Base-by-base conservation (phyloP, 1,284 basidiomycete species). In the Sanghuangporus baumii region DNA sequence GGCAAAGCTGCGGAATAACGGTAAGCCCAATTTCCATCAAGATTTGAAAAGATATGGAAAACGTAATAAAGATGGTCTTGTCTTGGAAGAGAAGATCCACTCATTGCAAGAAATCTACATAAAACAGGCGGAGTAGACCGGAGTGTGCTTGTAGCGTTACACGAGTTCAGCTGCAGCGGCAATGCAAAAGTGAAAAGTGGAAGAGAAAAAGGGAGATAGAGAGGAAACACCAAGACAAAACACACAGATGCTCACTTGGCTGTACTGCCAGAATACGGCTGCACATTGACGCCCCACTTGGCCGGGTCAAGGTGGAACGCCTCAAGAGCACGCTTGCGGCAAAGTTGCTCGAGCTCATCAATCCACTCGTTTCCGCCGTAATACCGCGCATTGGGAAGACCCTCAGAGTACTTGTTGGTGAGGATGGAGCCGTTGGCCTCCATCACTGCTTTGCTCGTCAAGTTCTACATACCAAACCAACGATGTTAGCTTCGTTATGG, bases 341-440 rank as follows among this genome's bases (percentile, higher is more conserved):
- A 96, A 65, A 99, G 88, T 67, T 86, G 78, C 80, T 99, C 97
- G 71, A 99, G 91, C 75, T 96, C 91, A 74, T 99, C 97, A 71
- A 98, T 93, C 82, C 92, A 93, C 76, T 96, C 94, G 78, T 96
- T 96, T 68, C 96, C 96, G 72, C 96, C 96, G 74, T 98, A 98
- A 83, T 99, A 99, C 66, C 97, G 89, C 60, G 95, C 95, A 66
- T 87, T 88, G 55, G 97, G 94, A 59, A 96, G 90, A 82, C 93
- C 94, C 77, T 96, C 93, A 34, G 94, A 96, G 81, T 97, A 97
- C 81, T 98, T 98, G 88, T 98, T 98, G 74, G 96, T 98, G 73
- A 99, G 79, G 76, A 99, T 97, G 64, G 96, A 98, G 63, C 97
- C 97, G 78, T 98, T 98, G 68, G 96, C 97, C 79, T 99, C 91